Conservation (phyloP, 2,329 filamentous ascomycete species). For the Geoglossum cookeanum region DNA sequence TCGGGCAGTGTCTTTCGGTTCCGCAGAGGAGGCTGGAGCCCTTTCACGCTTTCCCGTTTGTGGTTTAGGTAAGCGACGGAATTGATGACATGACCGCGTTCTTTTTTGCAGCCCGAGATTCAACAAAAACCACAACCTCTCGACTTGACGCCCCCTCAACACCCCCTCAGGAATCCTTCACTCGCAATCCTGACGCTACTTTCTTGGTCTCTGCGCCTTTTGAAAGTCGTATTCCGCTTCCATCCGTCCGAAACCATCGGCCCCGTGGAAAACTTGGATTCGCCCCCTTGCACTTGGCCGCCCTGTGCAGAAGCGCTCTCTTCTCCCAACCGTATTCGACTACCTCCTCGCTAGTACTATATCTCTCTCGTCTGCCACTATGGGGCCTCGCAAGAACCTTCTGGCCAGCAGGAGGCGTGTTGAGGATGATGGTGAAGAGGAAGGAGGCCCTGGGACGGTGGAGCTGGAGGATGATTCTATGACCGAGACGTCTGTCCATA, state of each 20-base stretch:
- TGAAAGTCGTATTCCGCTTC: background rate
- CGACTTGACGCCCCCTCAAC: background rate
- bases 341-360: background rate
- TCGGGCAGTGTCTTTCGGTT: background rate
- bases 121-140: background rate
- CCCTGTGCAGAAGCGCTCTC: background rate
- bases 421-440: slow-evolving; percentile 29
- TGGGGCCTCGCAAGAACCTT: slow-evolving; percentile 20
- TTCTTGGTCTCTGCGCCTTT: background rate
- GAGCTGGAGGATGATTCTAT: slow-evolving; percentile 40
- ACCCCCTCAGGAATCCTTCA: background rate
- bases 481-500: slow-evolving; percentile 40
- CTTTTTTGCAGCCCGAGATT: background rate
- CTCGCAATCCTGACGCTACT: background rate
- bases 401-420: slow-evolving; percentile 25
- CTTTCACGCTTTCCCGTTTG: background rate
- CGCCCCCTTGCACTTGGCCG: background rate
- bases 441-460: slow-evolving; percentile 27
- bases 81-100: slow-evolving; percentile 2
- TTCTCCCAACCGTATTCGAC: background rate
- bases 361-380: background rate
- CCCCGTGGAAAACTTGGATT: background rate
- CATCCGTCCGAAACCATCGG: background rate
- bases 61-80: background rate
- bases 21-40: no score